These are phyloP conservation scores for Phascolomyces articulosus DNA, from an alignment of 371 early-diverging fungal species.

Conservation along the genomic window DNA sequence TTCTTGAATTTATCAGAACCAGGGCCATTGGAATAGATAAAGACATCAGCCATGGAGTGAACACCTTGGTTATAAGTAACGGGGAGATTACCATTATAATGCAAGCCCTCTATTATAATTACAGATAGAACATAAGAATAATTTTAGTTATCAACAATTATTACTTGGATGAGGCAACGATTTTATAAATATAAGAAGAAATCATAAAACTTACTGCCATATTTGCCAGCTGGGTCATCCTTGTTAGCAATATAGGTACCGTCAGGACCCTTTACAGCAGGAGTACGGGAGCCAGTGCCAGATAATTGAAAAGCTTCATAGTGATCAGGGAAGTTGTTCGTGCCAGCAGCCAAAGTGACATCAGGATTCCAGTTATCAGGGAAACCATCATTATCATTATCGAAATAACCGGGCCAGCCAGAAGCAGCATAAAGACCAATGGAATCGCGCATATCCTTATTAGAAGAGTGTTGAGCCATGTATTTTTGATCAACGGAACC, in stretches of 20 bases:
- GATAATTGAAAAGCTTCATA: conserved; percentile 64
- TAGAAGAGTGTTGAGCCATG: conserved; percentile 21
- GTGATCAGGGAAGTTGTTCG: conserved; percentile 61
- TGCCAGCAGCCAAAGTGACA: conserved; percentile 66
- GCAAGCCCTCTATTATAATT: conserved; percentile 31
- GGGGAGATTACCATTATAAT: conserved; percentile 44
- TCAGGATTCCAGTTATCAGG: conserved; percentile 64
- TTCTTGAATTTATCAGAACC: conserved; percentile 57
- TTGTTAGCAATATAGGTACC: conserved; percentile 37
- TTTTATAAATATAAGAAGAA: too few species aligned
- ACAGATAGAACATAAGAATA: neutral
- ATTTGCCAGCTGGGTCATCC: conserved; percentile 38
- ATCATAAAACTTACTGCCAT: conserved; percentile 18
- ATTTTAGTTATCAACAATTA: neutral
- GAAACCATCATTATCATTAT: conserved; percentile 69
- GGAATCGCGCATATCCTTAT: conserved; percentile 58
- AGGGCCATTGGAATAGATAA: conserved; percentile 58
- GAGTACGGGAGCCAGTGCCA: conserved; percentile 43
- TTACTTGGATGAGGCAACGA: too few species aligned
- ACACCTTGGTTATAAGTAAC: conserved; percentile 42
- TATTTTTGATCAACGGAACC: conserved; percentile 64
- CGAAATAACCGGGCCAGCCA: conserved; percentile 70
- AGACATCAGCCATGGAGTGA: conserved; percentile 67
- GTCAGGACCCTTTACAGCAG: conserved; percentile 33
- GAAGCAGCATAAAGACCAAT: conserved; percentile 68